Percentiles rank a stretch among this genome's conserved stretches.
phyloP scores from a whole-genome alignment of 2,329 filamentous ascomycete genomes.

The Scedosporium dehoogii region DNA sequence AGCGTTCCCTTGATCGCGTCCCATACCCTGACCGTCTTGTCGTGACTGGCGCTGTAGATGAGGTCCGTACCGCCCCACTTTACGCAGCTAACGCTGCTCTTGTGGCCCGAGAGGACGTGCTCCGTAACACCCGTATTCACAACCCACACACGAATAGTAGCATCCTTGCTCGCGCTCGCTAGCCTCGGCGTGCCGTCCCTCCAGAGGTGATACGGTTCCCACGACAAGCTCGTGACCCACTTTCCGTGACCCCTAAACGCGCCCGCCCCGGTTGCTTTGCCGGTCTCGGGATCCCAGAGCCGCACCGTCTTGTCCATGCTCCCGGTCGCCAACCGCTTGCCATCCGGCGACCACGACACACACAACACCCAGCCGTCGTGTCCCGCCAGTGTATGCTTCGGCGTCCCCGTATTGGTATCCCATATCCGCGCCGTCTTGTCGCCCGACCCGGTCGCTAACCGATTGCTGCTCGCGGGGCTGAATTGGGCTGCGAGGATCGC shows the following conservation, averaged over 20 bases:
- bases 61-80: slow-evolving; percentile 86
- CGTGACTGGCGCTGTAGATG: slow-evolving; percentile 78
- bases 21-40: slow-evolving; percentile 91
- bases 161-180: slow-evolving; percentile 83
- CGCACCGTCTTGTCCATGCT: slow-evolving; percentile 90
- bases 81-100: slow-evolving; percentile 79
- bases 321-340: slow-evolving; percentile 70
- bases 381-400: slow-evolving; percentile 73
- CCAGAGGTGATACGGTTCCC: slow-evolving; percentile 90
- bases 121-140: slow-evolving; percentile 70
- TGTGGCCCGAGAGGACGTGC: slow-evolving; percentile 78
- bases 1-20: slow-evolving; percentile 69
- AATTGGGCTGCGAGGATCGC: slow-evolving; percentile 82
- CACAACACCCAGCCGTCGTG: slow-evolving; percentile 86
- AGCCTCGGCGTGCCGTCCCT: slow-evolving; percentile 63
- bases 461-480: slow-evolving; percentile 65
- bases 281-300: slow-evolving; percentile 78
- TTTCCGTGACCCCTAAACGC: slow-evolving; percentile 75
- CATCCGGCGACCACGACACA: slow-evolving; percentile 81
- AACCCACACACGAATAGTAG: slow-evolving; percentile 80
- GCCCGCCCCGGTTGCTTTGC: slow-evolving; percentile 59
- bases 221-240: slow-evolving; percentile 78
- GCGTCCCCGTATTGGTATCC: slow-evolving; percentile 91
- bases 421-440: slow-evolving; percentile 88
- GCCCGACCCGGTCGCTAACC: slow-evolving; percentile 79